Conservation (phyloP, 2,329 filamentous ascomycete species). For the Microdochium bolleyi region DNA sequence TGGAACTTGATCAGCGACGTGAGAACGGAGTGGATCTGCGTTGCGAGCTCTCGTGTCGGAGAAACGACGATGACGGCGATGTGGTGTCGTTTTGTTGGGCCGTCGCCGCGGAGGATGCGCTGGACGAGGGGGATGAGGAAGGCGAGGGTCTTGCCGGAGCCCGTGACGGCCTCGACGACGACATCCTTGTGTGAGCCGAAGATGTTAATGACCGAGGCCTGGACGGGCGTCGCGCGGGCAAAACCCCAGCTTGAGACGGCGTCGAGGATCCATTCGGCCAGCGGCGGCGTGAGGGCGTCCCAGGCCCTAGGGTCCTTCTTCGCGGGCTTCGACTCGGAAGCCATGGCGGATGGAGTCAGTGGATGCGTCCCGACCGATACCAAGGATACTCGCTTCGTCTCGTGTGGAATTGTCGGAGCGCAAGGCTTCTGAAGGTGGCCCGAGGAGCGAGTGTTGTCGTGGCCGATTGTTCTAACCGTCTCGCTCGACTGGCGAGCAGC, state of each 20-base stretch:
- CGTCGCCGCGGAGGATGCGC: conserved; percentile 69
- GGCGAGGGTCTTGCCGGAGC: conserved; percentile 82
- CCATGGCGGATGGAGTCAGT: conserved; percentile 14
- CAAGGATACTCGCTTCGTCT: too few species aligned
- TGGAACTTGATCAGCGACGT: conserved; percentile 76
- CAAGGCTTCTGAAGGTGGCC: neutral
- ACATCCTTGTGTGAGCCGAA: conserved; percentile 89
- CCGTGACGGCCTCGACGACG: conserved; percentile 87
- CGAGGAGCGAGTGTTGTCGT: neutral
- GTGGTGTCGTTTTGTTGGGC: conserved; percentile 82
- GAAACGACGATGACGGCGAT: conserved; percentile 87
- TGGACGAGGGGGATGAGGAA: conserved; percentile 81
- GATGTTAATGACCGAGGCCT: conserved; percentile 81
- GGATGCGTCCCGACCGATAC: neutral
- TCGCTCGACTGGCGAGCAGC: neutral
- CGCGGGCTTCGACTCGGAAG: conserved; percentile 19
- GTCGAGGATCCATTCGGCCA: conserved; percentile 80
- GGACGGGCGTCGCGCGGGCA: conserved; percentile 83
- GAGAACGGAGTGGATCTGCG: conserved; percentile 81
- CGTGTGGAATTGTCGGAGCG: neutral
- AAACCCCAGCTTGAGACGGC: conserved; percentile 82
- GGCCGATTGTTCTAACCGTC: neutral
- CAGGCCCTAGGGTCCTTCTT: conserved; percentile 49
- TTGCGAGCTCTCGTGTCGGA: conserved; percentile 85
- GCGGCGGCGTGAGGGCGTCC: conserved; percentile 59